Conservation (phyloP, 2,329 filamentous ascomycete genomes). For the Beauveria sp. region DNA sequence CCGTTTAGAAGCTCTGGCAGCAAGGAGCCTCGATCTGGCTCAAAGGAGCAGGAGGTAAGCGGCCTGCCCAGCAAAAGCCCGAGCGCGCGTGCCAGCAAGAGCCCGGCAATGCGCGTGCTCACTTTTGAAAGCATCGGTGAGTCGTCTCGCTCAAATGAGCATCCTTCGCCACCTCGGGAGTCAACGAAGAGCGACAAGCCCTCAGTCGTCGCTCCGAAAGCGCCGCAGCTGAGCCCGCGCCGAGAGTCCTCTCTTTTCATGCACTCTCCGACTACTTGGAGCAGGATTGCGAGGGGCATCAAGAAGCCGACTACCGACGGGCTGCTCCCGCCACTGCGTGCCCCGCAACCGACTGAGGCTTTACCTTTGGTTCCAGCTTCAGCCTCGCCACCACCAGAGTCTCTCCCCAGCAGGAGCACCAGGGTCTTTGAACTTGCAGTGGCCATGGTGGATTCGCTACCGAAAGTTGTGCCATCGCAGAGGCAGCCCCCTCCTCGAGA, state of each 20-base stretch:
- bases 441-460: neutral
- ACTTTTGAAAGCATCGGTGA: neutral
- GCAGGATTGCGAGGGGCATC: neutral
- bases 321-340: too few relatives aligned
- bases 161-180: neutral
- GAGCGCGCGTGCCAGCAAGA: constrained; percentile 14
- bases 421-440: neutral
- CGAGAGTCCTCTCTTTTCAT: neutral
- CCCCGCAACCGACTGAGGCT: too few relatives aligned
- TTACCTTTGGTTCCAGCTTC: neutral
- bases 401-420: neutral
- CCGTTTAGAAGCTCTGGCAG: constrained; percentile 41
- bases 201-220: neutral
- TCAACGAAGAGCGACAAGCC: neutral
- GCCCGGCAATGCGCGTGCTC: constrained; percentile 10
- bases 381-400: neutral
- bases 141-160: constrained; percentile 10
- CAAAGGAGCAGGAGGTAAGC: constrained; percentile 19
- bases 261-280: too few relatives aligned
- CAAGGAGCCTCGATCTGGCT: constrained; percentile 26
- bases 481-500: neutral
- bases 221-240: neutral
- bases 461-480: neutral
- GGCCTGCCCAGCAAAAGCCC: constrained; percentile 25
- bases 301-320: too few relatives aligned